Base-by-base conservation (phyloP, 345 rosid species). In the Euphorbia pulcherrima region DNA sequence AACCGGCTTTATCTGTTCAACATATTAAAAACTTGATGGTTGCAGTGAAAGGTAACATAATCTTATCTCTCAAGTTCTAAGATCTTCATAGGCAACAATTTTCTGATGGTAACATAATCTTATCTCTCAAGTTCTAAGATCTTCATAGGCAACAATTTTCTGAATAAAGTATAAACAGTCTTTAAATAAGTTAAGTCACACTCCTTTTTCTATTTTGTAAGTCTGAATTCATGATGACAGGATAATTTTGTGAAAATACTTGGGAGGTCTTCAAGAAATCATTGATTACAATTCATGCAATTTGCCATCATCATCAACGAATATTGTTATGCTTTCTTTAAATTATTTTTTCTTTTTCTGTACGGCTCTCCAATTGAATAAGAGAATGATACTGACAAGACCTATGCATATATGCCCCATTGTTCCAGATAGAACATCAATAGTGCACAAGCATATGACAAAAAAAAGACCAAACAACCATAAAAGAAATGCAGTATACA, bases 1-100 rank as follows among this genome's bases (percentile, higher is more conserved):
- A 26, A 78, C 97, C 40, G 97, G 97, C 75, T 92, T 95, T 65
- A 95, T 88, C 99, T 92, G 87, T 68, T 67, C 70, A 72, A 75
- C 74, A 73, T 76, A 77, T 61, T 16, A 64, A 12, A 56, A 40
- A 58, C 13, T 56, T 46, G 64, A 70, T 71, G 51, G 65, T 58
- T 68, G 67, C n/a, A 61, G 30, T 10, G 33, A 65, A 48, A 55
- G 18, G 30, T 26, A 72, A 71, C 62, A 74, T 11, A n/a, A n/a
- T n/a, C n/a, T n/a, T n/a, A n/a, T n/a, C n/a, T n/a, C n/a, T n/a
- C n/a, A n/a, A n/a, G n/a, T n/a, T 44, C 41, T 51, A 51, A 40
- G 12, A 68, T 47, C 46, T 44, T 60, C 57, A 35, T 64, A 18
- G 6, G 5, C 24, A 23, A 39, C 6, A 54, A 5, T 18, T 20